A percentile compares a stretch with the other conserved stretches of the same genome.
phyloP scores from a whole-genome alignment of 75 land plant species.

The Gnetum montanum region DNA sequence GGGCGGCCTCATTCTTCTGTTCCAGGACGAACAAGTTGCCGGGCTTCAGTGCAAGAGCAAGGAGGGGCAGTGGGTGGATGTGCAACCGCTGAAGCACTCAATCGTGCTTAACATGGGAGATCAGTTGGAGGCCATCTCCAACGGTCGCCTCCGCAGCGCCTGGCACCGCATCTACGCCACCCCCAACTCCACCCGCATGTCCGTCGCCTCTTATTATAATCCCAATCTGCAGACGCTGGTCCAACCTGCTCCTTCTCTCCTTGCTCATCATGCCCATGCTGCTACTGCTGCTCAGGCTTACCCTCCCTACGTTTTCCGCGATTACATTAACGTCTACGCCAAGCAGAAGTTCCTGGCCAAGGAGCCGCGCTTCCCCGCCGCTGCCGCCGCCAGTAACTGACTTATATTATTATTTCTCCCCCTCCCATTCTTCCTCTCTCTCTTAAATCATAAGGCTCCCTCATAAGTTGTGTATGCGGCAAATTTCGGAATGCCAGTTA shows the following conservation, averaged over 20 bases:
- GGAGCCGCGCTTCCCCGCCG: slow-evolving; percentile 58
- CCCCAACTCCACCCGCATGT: slow-evolving; percentile 33
- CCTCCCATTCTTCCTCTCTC: too few species aligned
- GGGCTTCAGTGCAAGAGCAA: slow-evolving; percentile 61
- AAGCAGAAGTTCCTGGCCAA: slow-evolving; percentile 55
- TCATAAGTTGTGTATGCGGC: too few species aligned
- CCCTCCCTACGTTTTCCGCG: slow-evolving; percentile 52
- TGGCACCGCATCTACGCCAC: slow-evolving; percentile 48
- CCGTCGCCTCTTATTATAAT: slow-evolving; percentile 62
- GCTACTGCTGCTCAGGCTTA: slow-evolving; percentile 3
- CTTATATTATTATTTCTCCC: too few species aligned
- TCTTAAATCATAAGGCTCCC: too few species aligned
- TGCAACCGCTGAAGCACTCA: slow-evolving; percentile 44
- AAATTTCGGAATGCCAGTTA: too few species aligned
- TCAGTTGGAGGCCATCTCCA: slow-evolving; percentile 60
- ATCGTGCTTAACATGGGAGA: slow-evolving; percentile 75
- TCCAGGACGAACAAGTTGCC: slow-evolving; percentile 51
- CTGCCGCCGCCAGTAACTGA: too few species aligned
- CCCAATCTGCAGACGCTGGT: slow-evolving; percentile 40
- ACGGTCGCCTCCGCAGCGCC: slow-evolving; percentile 48
- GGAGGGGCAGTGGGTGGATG: slow-evolving; percentile 62
- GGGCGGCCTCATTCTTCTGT: slow-evolving; percentile 67
- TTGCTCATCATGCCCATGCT: too few species aligned
- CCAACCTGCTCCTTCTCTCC: slow-evolving; percentile 35
- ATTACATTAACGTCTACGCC: slow-evolving; percentile 54